Evolutionary conservation across 495 filamentous ascomycete genomes (phyloP).

Genomic region (Tetracladium marchalianum): DNA sequence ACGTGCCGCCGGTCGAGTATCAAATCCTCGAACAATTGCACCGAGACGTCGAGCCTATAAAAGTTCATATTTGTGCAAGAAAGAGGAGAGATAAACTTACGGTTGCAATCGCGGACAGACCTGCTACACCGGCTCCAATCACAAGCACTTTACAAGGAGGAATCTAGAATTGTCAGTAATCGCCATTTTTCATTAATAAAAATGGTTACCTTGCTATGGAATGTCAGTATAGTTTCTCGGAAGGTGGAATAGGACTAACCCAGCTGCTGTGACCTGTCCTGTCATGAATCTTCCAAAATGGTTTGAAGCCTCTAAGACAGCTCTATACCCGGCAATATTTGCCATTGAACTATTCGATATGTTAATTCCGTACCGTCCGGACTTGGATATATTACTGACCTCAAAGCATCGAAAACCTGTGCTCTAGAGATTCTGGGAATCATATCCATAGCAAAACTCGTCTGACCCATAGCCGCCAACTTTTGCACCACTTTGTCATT

Average conservation of each 20-base stretch:
- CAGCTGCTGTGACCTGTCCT: slow-evolving; percentile 74
- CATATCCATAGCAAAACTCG: slow-evolving; percentile 75
- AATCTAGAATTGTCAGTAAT: slow-evolving; percentile 39
- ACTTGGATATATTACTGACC: slow-evolving; percentile 8
- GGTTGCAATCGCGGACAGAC: slow-evolving; percentile 71
- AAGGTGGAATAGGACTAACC: slow-evolving; percentile 22
- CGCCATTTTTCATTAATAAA: background rate
- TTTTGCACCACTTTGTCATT: slow-evolving; percentile 59
- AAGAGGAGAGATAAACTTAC: slow-evolving; percentile 7
- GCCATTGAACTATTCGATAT: slow-evolving; percentile 55
- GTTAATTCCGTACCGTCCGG: slow-evolving; percentile 1
- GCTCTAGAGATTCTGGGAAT: slow-evolving; percentile 76
- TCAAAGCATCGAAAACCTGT: slow-evolving; percentile 70
- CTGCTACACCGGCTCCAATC: slow-evolving; percentile 75
- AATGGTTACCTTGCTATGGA: slow-evolving; percentile 16
- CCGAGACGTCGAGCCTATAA: slow-evolving; percentile 56
- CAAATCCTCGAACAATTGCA: slow-evolving; percentile 77
- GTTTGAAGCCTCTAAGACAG: slow-evolving; percentile 72
- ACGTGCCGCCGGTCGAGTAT: slow-evolving; percentile 65
- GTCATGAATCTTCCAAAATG: slow-evolving; percentile 74
- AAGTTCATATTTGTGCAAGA: background rate
- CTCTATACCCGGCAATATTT: slow-evolving; percentile 82
- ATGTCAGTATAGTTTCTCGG: slow-evolving; percentile 16
- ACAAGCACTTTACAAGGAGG: slow-evolving; percentile 76
- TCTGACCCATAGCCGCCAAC: slow-evolving; percentile 52